phyloP scores from a whole-genome alignment of 257 asterid genomes.

The Rauvolfia tetraphylla region DNA sequence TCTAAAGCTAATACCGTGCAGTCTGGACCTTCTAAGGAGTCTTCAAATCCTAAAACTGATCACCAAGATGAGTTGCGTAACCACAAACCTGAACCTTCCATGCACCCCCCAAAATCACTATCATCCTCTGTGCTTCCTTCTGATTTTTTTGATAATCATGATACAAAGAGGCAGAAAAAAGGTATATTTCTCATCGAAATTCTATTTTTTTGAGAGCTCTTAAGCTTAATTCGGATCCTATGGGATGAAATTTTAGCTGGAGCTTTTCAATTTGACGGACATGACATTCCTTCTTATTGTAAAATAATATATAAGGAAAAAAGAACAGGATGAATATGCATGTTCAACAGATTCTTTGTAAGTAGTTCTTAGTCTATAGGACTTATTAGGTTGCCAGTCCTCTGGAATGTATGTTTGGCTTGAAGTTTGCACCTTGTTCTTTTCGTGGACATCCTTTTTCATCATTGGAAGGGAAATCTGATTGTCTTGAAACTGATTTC shows the following conservation, averaged over 20 bases:
- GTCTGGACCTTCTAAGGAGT: conserved; percentile 42
- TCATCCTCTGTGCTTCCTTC: conserved; percentile 65
- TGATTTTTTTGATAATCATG: conserved; percentile 65
- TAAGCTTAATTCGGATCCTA: not conserved
- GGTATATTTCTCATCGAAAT: conserved; percentile 42
- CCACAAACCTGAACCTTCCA: conserved; percentile 44
- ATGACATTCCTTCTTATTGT: not conserved
- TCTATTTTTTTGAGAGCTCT: not conserved
- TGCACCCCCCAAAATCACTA: conserved; percentile 34
- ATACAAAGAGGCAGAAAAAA: conserved; percentile 58
- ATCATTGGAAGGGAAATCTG: not conserved
- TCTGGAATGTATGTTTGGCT: not conserved
- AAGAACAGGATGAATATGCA: not conserved
- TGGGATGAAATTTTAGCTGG: not conserved
- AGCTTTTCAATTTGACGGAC: not conserved
- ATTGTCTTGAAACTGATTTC: not conserved
- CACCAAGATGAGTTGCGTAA: conserved; percentile 27
- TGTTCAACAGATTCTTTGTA: not conserved
- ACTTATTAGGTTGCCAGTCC: not conserved
- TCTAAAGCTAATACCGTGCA: conserved; percentile 37
- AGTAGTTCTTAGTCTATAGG: not conserved
- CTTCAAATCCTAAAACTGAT: conserved; percentile 43
- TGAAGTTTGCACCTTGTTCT: not conserved
- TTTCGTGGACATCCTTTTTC: not conserved
- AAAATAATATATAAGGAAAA: not conserved